Evolutionary conservation across 2,329 filamentous ascomycete genomes (phyloP).

Genomic region (Leptoxyphium fumago): DNA sequence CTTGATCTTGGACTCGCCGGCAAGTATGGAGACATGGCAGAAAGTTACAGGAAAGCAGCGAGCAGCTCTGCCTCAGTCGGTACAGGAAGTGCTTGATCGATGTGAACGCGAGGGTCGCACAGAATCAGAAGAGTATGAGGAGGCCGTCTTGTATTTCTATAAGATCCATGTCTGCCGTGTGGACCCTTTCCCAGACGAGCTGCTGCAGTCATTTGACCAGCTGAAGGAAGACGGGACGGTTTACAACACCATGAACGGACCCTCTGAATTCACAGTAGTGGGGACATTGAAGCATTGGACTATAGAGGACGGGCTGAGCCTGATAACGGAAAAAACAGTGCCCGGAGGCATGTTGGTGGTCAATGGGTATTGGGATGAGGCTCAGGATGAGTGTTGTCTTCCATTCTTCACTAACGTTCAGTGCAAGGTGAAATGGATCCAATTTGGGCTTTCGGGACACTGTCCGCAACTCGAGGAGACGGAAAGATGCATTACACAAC

Average conservation of each 20-base stretch:
- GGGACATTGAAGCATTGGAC: conserved; percentile 28
- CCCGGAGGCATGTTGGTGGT: conserved; percentile 22
- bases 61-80: conserved; percentile 13
- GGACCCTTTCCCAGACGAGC: conserved; percentile 16
- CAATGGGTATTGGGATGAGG: conserved; percentile 29
- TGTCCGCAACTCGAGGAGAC: conserved; percentile 25
- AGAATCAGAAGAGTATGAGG: conserved; percentile 19
- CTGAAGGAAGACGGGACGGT: conserved; percentile 21
- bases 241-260: conserved; percentile 22
- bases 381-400: conserved; percentile 20
- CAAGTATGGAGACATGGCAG: conserved; percentile 17
- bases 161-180: conserved; percentile 16
- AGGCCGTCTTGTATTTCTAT: conserved; percentile 18
- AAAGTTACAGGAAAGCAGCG: conserved; percentile 13
- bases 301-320: conserved; percentile 19
- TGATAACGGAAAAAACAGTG: conserved; percentile 23
- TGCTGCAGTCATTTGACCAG: conserved; percentile 12
- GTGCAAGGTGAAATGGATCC: conserved; percentile 27
- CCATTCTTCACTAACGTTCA: conserved; percentile 24
- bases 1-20: conserved; percentile 19
- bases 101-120: conserved; percentile 17
- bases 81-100: conserved; percentile 16
- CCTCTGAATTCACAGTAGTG: conserved; percentile 21
- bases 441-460: conserved; percentile 20
- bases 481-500: conserved; percentile 21